Evolutionary conservation across 2,329 filamentous ascomycete species (phyloP), one percentile per base, ranked within the genome.

Genomic region (Capronia epimyces): DNA sequence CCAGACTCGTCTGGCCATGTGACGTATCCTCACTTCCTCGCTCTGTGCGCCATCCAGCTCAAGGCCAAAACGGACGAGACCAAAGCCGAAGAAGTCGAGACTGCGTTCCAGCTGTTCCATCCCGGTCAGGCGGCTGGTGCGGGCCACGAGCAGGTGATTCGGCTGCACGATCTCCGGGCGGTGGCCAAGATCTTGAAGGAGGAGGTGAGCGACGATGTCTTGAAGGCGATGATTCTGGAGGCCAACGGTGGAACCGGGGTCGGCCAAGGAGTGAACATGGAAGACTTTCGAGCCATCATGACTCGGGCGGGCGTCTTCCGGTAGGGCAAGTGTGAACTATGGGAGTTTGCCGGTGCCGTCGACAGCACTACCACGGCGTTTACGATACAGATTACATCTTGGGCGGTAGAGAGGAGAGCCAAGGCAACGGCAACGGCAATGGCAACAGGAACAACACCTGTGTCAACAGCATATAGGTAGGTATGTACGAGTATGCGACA

Each of bases 211-310:
- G 93, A 97, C 63, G 84, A 88, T 43, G 70, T 95, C 64, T 72
- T 98, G 64, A 82, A 81, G 71, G 89, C 96, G 72, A 98, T 98
- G 93, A 85, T 98, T 51, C 73, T 89, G 43, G 91, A 97, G 75
- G 93, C 91, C 43, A 96, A 94, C 68, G 87, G 87, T 2, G 89
- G 87, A 1, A 81, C 78, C 3, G 84, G 86, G 13, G 78, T 86
- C 9, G 80, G 75, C 31, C 78, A 75, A 50, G 88, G 86, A 6
- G 91, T 95, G 8, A 80, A 75, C 34, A 74, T 83, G 64, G 83
- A 86, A 46, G 88, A 96, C 64, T 95, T 95, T 70, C 85, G 89
- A 69, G 80, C 80, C 48, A 87, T 95, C 3, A 91, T 95, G 89
- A 80, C 76, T 58, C 76, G 86, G 62, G 90, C 89, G 4, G 89